Evolutionary conservation across 2,329 filamentous ascomycete species (phyloP), one percentile per base, ranked within the genome.

Genomic region (Lasiodiplodia sp.): DNA sequence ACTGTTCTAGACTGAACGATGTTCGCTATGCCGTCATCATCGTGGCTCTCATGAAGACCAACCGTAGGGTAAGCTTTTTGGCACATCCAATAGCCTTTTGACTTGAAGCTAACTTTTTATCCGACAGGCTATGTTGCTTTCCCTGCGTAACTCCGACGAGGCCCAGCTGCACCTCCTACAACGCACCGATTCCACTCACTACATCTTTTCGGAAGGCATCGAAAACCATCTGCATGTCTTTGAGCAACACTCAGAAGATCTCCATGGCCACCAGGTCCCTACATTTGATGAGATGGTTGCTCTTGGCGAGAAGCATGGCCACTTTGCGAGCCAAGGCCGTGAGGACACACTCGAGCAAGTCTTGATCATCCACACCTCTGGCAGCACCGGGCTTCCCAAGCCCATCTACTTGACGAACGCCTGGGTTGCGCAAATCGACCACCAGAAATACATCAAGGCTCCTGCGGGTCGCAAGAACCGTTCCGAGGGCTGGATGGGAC

Each of bases 371-470:
- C 78, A 80, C 68, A 77, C 79, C 2, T 78, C 75, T 18, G 79
- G 79, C 2, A 76, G 77, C 1, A 81, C 78, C 1, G 78, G 79
- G 3, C 66, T 74, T 5, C 79, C 79, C 0, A 79, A 79, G 60
- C 75, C 78, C 0, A 74, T 80, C 28, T 38, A 52, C 12, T 64
- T 71, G 60, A 72, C 67, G 38, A 68, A 72, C 34, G 44, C 16
- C 37, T 70, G 72, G 72, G 69, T 71, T 14, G 58, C 68, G 4
- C 58, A 69, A 7, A 55, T 67, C 4, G 71, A 71, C 56, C 71
- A 73, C 34, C 60, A 71, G 53, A 69, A 71, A 28, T 71, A 72
- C 38, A 51, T 71, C 31, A 69, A 70, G 14, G 70, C 51, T 34
- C 67, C 71, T 28, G 38, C 58, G 10, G 71, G 72, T 7, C 65